phyloP scores from a whole-genome alignment of 2,329 filamentous ascomycete genomes.

The Aspergillus sp. region DNA sequence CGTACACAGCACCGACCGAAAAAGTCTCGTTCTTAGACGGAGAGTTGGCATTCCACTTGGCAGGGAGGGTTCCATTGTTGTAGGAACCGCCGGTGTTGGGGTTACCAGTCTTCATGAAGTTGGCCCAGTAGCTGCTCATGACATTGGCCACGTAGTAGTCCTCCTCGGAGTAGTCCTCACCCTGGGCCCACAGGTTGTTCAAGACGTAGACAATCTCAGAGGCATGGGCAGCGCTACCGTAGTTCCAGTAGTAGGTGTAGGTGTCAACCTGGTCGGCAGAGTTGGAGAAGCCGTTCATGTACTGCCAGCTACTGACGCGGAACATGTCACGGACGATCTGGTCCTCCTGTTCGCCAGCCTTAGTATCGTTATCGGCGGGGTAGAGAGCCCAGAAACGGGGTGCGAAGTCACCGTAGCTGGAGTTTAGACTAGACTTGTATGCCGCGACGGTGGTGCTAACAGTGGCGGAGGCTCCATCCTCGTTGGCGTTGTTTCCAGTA shows the following conservation, averaged over 20 bases:
- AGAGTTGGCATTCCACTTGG: neutral
- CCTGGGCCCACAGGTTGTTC: neutral
- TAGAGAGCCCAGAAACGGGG: neutral
- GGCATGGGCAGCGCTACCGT: neutral
- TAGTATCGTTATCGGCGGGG: neutral
- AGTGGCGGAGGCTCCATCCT: neutral
- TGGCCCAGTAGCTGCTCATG: neutral
- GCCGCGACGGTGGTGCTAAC: neutral
- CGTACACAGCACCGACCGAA: neutral
- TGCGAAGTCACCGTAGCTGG: neutral
- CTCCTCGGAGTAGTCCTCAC: neutral
- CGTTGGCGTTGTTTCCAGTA: neutral
- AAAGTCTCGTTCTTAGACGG: neutral
- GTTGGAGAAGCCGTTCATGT: neutral
- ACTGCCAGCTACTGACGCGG: neutral
- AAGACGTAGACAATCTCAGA: neutral
- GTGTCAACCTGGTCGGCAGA: neutral
- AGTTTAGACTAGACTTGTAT: neutral
- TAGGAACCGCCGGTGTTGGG: neutral
- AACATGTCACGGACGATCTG: neutral
- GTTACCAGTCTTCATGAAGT: neutral
- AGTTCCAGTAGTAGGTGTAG: neutral
- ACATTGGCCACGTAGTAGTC: neutral
- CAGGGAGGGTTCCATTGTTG: neutral
- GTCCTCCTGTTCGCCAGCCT: neutral